Evolutionary conservation across 345 rosid genomes (phyloP).

Genomic region (Garcia nutans): DNA sequence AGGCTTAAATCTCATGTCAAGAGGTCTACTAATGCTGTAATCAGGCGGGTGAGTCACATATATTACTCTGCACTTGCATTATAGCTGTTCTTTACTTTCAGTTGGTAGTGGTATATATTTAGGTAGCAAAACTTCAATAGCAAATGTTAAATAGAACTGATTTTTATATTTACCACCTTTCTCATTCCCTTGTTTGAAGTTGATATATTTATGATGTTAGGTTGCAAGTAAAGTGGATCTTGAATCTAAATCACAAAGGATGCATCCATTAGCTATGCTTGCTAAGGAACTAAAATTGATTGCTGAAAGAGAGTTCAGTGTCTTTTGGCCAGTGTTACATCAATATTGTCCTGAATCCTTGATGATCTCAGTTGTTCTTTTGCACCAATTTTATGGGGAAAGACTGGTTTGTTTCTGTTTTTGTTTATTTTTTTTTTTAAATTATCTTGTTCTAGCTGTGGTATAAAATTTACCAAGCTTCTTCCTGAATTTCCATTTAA

Average conservation of each 20-base stretch:
- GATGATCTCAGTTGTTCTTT: conserved; percentile 51
- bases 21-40: conserved; percentile 69
- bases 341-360: conserved; percentile 68
- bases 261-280: conserved; percentile 74
- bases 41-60: conserved; percentile 55
- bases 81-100: neutral
- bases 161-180: neutral
- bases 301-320: conserved; percentile 67
- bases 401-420: conserved; percentile 65
- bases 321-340: conserved; percentile 61
- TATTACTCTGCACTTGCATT: conserved; percentile 12
- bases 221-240: conserved; percentile 50
- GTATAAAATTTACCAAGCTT: conserved; percentile 12
- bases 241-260: conserved; percentile 54
- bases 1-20: conserved; percentile 61
- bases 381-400: conserved; percentile 84
- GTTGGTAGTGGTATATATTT: neutral
- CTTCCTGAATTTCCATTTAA: neutral
- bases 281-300: conserved; percentile 72
- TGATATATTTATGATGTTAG: conserved; percentile 37
- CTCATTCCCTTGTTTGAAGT: neutral
- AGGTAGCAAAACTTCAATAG: neutral
- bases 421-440: conserved; percentile 5
- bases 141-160: neutral
- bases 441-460: conserved; percentile 12